Conservation (phyloP, 2,329 filamentous ascomycete species). For the Penicillium brevicompactum region DNA sequence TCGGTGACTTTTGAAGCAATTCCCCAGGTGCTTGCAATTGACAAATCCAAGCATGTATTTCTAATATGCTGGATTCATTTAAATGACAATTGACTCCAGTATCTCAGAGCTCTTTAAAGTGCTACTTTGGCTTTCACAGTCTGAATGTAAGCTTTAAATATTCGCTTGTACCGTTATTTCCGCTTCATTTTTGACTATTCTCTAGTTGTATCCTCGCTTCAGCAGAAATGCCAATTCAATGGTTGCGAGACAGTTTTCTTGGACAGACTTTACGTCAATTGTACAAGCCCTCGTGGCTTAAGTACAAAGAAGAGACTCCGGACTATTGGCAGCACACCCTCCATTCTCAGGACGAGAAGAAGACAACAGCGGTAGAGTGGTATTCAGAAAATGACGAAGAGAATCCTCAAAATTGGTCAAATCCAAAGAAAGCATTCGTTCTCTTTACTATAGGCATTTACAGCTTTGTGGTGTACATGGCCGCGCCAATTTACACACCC, state of each 20-base stretch:
- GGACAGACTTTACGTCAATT: background rate
- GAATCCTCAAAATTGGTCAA: conserved; percentile 30
- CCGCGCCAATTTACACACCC: conserved; percentile 29
- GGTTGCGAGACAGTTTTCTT: background rate
- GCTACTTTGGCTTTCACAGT: background rate
- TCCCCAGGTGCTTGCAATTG: background rate
- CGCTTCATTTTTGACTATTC: no score
- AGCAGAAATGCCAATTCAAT: background rate
- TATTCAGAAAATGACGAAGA: conserved; percentile 11
- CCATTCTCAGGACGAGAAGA: background rate
- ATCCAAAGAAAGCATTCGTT: conserved; percentile 27
- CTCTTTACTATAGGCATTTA: conserved; percentile 26
- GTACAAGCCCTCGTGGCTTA: background rate
- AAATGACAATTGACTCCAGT: no score
- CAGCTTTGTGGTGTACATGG: conserved; percentile 36
- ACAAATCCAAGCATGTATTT: background rate
- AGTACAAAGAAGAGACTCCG: background rate
- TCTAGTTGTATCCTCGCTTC: background rate
- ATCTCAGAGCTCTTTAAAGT: background rate
- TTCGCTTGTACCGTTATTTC: background rate
- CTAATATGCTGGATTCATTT: no score
- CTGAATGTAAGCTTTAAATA: background rate
- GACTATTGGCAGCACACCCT: background rate
- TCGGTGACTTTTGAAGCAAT: background rate
- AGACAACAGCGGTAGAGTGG: conserved; percentile 5